Evolutionary conservation across 371 early-diverging fungal genomes (phyloP).

Genomic region (Apophysomyces elegans): DNA sequence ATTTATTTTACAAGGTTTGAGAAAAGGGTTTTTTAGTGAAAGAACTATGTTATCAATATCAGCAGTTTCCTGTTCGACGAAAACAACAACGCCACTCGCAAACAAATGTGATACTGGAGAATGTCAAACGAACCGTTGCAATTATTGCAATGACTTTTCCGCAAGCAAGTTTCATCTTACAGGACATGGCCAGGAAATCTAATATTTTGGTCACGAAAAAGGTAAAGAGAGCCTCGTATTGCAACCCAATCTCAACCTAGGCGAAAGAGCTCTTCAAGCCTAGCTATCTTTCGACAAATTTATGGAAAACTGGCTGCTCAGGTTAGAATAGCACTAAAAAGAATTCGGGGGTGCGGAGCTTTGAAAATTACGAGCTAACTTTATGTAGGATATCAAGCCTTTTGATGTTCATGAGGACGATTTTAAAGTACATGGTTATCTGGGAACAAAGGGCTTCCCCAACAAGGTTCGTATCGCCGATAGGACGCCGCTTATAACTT

Average conservation of each 20-base stretch:
- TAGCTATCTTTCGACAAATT: slow-evolving; percentile 15
- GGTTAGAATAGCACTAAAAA: slow-evolving; percentile 4
- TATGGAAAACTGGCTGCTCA: slow-evolving; percentile 18
- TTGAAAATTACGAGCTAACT: slow-evolving; percentile 9
- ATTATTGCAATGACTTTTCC: slow-evolving; percentile 53
- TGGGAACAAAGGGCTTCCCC: slow-evolving; percentile 46
- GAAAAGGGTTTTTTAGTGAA: slow-evolving; percentile 20
- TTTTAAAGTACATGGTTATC: slow-evolving; percentile 38
- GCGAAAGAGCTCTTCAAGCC: slow-evolving; percentile 14
- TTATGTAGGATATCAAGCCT: slow-evolving; percentile 27
- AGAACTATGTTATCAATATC: not conserved
- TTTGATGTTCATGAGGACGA: slow-evolving; percentile 28
- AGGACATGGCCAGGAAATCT: slow-evolving; percentile 41
- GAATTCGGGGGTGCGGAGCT: not conserved
- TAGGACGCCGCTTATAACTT: not conserved
- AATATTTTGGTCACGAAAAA: slow-evolving; percentile 50
- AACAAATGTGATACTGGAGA: slow-evolving; percentile 40
- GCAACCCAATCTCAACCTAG: not conserved
- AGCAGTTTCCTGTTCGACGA: slow-evolving; percentile 66
- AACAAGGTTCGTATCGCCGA: slow-evolving; percentile 43
- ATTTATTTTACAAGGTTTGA: slow-evolving; percentile 70
- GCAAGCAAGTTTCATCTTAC: slow-evolving; percentile 47
- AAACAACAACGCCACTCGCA: slow-evolving; percentile 21
- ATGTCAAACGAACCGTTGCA: slow-evolving; percentile 56
- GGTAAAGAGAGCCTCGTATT: slow-evolving; percentile 28